phyloP scores from a whole-genome alignment of 345 rosid genomes.

The Arabis alpina region DNA sequence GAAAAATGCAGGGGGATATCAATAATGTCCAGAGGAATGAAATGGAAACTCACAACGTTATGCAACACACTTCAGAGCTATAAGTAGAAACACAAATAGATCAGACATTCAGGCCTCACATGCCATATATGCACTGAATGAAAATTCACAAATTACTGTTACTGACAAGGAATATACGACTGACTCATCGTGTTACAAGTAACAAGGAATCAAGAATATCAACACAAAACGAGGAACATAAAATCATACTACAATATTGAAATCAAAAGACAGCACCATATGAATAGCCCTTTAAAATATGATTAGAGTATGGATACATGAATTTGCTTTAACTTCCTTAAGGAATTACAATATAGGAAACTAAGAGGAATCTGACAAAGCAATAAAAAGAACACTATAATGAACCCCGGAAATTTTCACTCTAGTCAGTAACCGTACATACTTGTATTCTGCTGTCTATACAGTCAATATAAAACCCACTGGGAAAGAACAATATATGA shows the following conservation, averaged over 20 bases:
- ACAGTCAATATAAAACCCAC: slow-evolving; percentile 37
- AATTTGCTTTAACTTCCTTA: slow-evolving; percentile 28
- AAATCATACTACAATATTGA: slow-evolving; percentile 2
- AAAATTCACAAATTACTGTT: not conserved
- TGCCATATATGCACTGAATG: slow-evolving; percentile 22
- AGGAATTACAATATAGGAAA: slow-evolving; percentile 33
- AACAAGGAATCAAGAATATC: slow-evolving; percentile 15
- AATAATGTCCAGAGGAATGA: slow-evolving; percentile 44
- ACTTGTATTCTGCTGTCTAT: slow-evolving; percentile 42
- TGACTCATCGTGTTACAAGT: slow-evolving; percentile 30
- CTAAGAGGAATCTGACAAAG: slow-evolving; percentile 15
- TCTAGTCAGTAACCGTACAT: slow-evolving; percentile 42
- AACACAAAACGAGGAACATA: slow-evolving; percentile 15
- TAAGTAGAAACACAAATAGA: slow-evolving; percentile 12
- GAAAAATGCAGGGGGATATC: slow-evolving; percentile 60
- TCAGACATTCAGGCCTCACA: slow-evolving; percentile 22
- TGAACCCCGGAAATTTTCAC: slow-evolving; percentile 29
- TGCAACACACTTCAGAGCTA: slow-evolving; percentile 24
- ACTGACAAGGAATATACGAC: slow-evolving; percentile 15
- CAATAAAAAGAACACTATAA: slow-evolving; percentile 27
- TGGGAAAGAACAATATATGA: slow-evolving; percentile 43
- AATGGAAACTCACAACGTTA: slow-evolving; percentile 29
- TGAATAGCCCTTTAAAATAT: slow-evolving; percentile 12
- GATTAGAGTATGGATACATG: slow-evolving; percentile 32
- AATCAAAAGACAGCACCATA: slow-evolving; percentile 8